phyloP scores from a whole-genome alignment of 208 protist genomes.

The Phytomonas serpens region DNA sequence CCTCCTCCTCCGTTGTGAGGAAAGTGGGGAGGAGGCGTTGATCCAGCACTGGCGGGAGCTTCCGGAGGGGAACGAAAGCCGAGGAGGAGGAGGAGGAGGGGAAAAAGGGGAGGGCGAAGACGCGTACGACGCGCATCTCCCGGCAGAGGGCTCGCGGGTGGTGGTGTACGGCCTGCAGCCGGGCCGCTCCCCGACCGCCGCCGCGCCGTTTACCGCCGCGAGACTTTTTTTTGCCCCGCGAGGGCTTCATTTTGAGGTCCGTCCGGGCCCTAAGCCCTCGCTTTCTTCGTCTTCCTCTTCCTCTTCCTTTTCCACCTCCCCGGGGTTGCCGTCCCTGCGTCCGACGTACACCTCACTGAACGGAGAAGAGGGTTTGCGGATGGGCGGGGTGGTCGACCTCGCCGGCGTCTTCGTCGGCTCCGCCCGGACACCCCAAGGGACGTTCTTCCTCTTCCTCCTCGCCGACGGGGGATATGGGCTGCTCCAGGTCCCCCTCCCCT shows the following conservation, averaged over 20 bases:
- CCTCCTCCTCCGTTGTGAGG: conserved; percentile 29
- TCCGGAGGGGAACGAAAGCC: conserved; percentile 9
- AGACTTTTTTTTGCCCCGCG: conserved; percentile 61
- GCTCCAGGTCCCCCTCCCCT: conserved; percentile 48
- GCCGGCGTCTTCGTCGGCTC: conserved; percentile 43
- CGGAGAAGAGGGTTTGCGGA: background rate
- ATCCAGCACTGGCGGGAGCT: conserved; percentile 60
- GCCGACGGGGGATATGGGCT: conserved; percentile 33
- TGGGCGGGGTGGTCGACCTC: conserved; percentile 39
- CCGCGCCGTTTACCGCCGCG: conserved; percentile 45
- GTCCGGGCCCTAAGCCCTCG: background rate
- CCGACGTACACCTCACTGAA: background rate
- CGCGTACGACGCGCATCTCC: conserved; percentile 13
- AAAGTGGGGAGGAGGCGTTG: conserved; percentile 42
- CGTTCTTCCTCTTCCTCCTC: conserved; percentile 32
- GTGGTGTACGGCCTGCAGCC: conserved; percentile 62
- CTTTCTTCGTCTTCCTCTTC: background rate
- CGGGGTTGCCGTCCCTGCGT: background rate
- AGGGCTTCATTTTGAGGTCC: conserved; percentile 30
- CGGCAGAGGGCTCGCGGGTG: conserved; percentile 35
- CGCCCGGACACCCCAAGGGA: conserved; percentile 20
- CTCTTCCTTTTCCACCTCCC: conserved; percentile 7
- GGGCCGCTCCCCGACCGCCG: conserved; percentile 30
- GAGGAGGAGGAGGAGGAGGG: conserved; percentile 12
- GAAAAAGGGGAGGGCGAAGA: conserved; percentile 7